Percentiles rank a stretch among this genome's conserved stretches.
Conservation (phyloP, 768 basidiomycete species). For the Porphyrellus cyaneotinctus region DNA sequence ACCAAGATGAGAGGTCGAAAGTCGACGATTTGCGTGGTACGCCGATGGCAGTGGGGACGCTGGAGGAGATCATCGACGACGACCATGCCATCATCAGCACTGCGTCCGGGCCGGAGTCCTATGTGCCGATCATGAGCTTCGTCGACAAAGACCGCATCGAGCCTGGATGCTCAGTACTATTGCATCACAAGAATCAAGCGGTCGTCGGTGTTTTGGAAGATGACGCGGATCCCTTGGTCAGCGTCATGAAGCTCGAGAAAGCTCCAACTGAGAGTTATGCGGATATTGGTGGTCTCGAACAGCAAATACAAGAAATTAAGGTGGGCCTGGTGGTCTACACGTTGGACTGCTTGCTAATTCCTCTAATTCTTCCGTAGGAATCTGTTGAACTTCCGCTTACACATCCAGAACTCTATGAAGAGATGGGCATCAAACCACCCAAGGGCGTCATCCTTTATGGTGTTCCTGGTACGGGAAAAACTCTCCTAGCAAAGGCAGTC, state of each 20-base stretch:
- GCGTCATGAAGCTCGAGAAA: conserved; percentile 98
- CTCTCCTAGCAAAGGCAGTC: conserved; percentile 93
- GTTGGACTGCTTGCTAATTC: not conserved
- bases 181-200: conserved; percentile 94
- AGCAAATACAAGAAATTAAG: conserved; percentile 99
- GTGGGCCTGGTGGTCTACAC: conserved; percentile 35
- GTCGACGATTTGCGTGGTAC: conserved; percentile 93
- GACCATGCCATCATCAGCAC: conserved; percentile 99
- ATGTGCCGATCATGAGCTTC: conserved; percentile 96
- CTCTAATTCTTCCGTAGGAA: conserved; percentile 52
- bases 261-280: conserved; percentile 98
- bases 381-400: conserved; percentile 96
- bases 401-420: conserved; percentile 97
- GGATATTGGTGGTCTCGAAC: conserved; percentile 94
- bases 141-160: conserved; percentile 98
- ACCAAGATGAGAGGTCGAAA: conserved; percentile 88
- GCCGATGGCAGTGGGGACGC: conserved; percentile 96
- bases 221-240: conserved; percentile 93
- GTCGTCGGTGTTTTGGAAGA: conserved; percentile 95
- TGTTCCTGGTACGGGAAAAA: conserved; percentile 98
- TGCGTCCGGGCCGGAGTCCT: conserved; percentile 91
- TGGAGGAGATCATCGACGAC: conserved; percentile 98
- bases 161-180: conserved; percentile 89
- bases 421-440: conserved; percentile 99
- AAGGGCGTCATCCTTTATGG: conserved; percentile 99